Evolutionary conservation across 805 yeast genomes (phyloP).

Genomic region (Candida awuae): DNA sequence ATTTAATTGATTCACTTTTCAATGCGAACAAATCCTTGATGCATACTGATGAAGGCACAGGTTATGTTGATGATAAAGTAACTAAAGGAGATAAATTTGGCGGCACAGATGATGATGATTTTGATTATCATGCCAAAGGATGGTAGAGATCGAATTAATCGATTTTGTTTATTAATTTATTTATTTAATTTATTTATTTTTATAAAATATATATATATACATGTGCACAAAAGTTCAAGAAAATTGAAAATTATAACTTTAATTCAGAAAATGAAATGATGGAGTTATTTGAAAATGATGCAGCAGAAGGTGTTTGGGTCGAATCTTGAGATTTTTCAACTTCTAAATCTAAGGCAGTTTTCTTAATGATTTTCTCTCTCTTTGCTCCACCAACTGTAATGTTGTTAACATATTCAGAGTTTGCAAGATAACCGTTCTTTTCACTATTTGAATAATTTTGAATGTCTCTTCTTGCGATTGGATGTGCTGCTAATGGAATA

Average conservation of each 20-base stretch:
- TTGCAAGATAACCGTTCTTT: constrained; percentile 64
- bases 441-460: constrained; percentile 64
- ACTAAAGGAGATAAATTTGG: constrained; percentile 9
- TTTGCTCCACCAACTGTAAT: constrained; percentile 19
- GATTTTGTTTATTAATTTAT: no score
- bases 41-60: constrained; percentile 3
- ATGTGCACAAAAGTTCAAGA: constrained; percentile 9
- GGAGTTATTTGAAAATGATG: constrained; percentile 18
- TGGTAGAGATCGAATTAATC: constrained; percentile 26
- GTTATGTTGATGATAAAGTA: constrained; percentile 11
- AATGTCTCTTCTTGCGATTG: constrained; percentile 73
- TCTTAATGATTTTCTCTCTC: constrained; percentile 11
- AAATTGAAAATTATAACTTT: constrained; percentile 10
- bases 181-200: no score
- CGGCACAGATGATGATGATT: constrained; percentile 25
- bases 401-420: constrained; percentile 30
- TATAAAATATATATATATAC: constrained; percentile 1
- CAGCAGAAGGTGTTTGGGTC: background rate
- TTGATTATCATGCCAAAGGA: constrained; percentile 36
- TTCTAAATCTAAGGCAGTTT: constrained; percentile 20
- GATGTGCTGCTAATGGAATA: constrained; percentile 78
- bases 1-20: constrained; percentile 24
- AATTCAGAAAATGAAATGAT: constrained; percentile 22
- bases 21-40: constrained; percentile 22
- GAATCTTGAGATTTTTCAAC: constrained; percentile 13